Conservation (phyloP, 106 monocot genomes). For the Allium fistulosum region DNA sequence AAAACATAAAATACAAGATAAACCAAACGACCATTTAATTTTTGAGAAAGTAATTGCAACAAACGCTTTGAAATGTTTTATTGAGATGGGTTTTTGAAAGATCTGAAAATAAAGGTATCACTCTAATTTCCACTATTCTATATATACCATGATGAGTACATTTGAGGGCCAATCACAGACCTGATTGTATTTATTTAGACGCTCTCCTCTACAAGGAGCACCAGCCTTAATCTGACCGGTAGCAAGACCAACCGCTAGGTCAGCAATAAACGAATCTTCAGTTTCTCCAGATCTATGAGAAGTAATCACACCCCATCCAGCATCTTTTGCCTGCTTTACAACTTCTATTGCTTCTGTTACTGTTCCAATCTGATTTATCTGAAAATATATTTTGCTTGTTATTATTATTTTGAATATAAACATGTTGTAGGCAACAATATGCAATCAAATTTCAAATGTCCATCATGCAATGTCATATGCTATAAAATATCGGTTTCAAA, state of each 20-base stretch:
- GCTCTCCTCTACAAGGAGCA: constrained; percentile 83
- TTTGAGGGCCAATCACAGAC: constrained; percentile 15
- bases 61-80: no score
- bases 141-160: no score
- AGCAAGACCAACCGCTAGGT: constrained; percentile 79
- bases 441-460: no score
- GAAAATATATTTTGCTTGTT: constrained; percentile 2
- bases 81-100: no score
- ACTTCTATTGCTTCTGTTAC: constrained; percentile 92
- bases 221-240: constrained; percentile 87
- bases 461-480: no score
- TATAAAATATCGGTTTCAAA: no score
- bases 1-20: no score
- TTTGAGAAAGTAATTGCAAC: no score
- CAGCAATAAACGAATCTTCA: constrained; percentile 88
- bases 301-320: constrained; percentile 73
- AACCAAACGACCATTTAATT: no score
- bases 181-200: constrained; percentile 90
- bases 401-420: neutral
- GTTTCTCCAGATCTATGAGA: constrained; percentile 88
- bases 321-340: constrained; percentile 89
- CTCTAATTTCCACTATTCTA: no score
- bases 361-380: constrained; percentile 94
- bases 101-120: no score
- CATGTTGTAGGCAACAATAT: no score